Percentiles rank a stretch among this genome's conserved stretches.
Conservation (phyloP, 2,329 filamentous ascomycete genomes). For the Nannizzia gypsea region DNA sequence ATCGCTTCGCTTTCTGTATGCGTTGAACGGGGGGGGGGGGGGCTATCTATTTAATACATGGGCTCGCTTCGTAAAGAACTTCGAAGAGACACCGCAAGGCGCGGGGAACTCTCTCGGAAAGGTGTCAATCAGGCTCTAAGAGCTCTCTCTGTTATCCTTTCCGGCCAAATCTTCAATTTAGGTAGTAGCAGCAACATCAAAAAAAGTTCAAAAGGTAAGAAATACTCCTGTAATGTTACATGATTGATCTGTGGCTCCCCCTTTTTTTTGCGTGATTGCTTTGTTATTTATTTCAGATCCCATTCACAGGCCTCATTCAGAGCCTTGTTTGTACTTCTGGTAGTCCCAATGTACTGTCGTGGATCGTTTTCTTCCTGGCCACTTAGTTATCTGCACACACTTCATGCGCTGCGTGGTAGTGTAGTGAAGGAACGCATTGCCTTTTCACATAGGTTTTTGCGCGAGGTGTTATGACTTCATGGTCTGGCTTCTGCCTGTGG, state of each 20-base stretch:
- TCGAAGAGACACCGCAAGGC: neutral
- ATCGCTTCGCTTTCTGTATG: neutral
- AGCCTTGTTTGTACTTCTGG: neutral
- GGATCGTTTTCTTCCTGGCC: neutral
- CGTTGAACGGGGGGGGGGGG: too few species aligned
- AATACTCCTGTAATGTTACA: constrained; percentile 2
- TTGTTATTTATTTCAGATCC: neutral
- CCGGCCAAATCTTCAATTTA: neutral
- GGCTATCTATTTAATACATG: neutral
- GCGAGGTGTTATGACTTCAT: neutral
- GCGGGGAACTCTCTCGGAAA: neutral
- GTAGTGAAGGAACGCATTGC: neutral
- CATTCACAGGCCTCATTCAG: neutral
- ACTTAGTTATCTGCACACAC: neutral
- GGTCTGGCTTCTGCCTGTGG: neutral
- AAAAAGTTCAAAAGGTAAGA: neutral
- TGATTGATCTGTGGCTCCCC: neutral
- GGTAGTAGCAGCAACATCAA: neutral
- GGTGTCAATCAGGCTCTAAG: neutral
- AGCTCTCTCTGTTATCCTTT: neutral
- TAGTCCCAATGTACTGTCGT: neutral
- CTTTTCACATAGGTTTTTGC: neutral
- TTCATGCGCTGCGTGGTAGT: neutral
- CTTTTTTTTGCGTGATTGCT: neutral
- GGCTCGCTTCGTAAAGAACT: neutral